Evolutionary conservation across 2,329 filamentous ascomycete genomes (phyloP), one percentile per base, ranked within the genome.

Genomic region (Sporothrix globosa): DNA sequence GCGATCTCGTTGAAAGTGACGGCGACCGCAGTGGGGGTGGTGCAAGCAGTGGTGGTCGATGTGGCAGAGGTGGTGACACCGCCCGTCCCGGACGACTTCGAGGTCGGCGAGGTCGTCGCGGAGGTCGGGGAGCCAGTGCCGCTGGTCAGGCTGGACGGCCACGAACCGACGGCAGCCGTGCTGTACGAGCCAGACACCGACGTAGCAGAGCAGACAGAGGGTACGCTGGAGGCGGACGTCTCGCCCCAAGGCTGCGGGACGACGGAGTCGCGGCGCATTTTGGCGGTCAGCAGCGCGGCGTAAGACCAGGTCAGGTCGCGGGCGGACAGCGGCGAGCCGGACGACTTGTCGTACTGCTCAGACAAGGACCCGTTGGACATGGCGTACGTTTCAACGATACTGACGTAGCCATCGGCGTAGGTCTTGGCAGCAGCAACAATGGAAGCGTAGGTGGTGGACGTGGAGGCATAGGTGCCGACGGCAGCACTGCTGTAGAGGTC

Each of bases 261-360:
- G 19, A 85, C 75, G 24, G 83, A 84, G 61, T 83, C 83, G 61
- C 89, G 85, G 50, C 89, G 85, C 54, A 83, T 83, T 30, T 82
- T 80, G n/a, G 86, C 86, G 0, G 89, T 90, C 61, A 92, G 80
- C 78, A 92, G 89, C 0, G 90, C 84, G 1, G 90, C 89, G 74
- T 92, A 92, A 0, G 89, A 91, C 90, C 90, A 92, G 3, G 90
- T 92, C 39, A 92, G 81, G 73, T 92, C 88, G 21, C 81, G 80
- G 0, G 90, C 91, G 1, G 89, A 91, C 4, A 90, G 80, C 1
- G 87, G 88, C 0, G 75, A 73, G 41, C 85, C 88, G 69, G 80
- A 78, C 3, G 30, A 5, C 74, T 84, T 85, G 73, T 85, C 83
- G 75, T 86, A 92, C 77, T 92, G 90, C 80, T 93, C 91, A 1